Conservation (phyloP, 495 filamentous ascomycete genomes). For the Bacidia gigantensis region DNA sequence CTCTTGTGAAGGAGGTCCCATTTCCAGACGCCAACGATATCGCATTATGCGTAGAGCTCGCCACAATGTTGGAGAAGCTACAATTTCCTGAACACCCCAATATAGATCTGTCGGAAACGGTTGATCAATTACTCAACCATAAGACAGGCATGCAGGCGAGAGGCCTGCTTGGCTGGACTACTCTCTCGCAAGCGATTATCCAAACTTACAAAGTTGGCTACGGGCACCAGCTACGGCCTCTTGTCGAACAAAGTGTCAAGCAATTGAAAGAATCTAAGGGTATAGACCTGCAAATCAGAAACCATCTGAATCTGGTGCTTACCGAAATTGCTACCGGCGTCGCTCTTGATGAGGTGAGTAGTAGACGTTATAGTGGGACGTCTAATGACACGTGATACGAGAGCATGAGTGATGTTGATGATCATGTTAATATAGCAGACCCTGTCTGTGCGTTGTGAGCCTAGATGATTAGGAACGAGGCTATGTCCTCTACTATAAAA, state of each 20-base stretch:
- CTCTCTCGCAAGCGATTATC: neutral
- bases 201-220: neutral
- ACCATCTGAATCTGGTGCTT: neutral
- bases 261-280: neutral
- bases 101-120: constrained; percentile 1
- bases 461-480: too few species aligned
- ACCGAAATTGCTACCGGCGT: neutral
- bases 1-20: neutral
- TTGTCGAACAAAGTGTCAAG: neutral
- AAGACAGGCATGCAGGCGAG: neutral
- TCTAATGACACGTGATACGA: constrained; percentile 17
- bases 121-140: neutral
- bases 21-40: neutral
- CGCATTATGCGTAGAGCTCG: neutral
- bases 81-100: neutral
- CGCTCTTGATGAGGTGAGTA: constrained; percentile 3
- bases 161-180: constrained; percentile 3
- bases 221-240: neutral
- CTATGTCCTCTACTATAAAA: too few species aligned
- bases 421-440: too few species aligned
- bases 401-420: constrained; percentile 9
- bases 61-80: constrained; percentile 3
- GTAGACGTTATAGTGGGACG: neutral
- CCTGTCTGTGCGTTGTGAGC: too few species aligned
- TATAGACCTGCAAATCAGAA: neutral